Conservation (phyloP, 2,329 filamentous ascomycete species). For the Trichoderma polysporum region DNA sequence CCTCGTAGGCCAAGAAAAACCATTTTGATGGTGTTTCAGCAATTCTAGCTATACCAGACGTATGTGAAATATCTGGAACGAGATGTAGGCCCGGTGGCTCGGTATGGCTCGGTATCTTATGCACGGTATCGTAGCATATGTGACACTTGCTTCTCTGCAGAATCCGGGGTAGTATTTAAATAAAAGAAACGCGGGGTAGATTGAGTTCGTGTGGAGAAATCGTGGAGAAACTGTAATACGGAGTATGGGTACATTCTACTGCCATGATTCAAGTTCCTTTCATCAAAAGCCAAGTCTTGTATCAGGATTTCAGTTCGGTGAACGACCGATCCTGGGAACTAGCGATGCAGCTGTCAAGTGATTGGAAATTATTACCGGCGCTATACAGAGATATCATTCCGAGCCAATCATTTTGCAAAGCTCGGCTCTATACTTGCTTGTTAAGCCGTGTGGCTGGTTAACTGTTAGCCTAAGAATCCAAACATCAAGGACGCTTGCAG, state of each 20-base stretch:
- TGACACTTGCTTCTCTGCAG: background rate
- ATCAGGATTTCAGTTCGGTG: background rate
- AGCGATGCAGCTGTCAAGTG: background rate
- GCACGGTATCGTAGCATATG: background rate
- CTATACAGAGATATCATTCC: background rate
- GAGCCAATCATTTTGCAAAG: background rate
- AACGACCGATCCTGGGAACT: background rate
- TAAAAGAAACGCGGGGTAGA: slow-evolving; percentile 9
- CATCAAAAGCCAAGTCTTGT: background rate
- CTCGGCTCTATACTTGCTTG: background rate
- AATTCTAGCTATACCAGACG: background rate
- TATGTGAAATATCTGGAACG: background rate
- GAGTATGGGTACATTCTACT: background rate
- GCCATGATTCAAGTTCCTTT: background rate
- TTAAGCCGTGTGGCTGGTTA: background rate
- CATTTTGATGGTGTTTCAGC: background rate
- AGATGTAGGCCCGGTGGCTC: background rate
- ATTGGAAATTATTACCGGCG: background rate
- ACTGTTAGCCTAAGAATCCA: background rate
- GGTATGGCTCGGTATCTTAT: background rate
- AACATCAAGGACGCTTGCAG: background rate
- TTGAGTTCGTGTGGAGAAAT: background rate
- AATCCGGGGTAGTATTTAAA: slow-evolving; percentile 14
- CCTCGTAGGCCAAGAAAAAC: slow-evolving; percentile 1
- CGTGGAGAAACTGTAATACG: background rate